Evolutionary conservation across 202 grass and related monocot species (phyloP).

Genomic region (Dendrocalamus latiflorus): DNA sequence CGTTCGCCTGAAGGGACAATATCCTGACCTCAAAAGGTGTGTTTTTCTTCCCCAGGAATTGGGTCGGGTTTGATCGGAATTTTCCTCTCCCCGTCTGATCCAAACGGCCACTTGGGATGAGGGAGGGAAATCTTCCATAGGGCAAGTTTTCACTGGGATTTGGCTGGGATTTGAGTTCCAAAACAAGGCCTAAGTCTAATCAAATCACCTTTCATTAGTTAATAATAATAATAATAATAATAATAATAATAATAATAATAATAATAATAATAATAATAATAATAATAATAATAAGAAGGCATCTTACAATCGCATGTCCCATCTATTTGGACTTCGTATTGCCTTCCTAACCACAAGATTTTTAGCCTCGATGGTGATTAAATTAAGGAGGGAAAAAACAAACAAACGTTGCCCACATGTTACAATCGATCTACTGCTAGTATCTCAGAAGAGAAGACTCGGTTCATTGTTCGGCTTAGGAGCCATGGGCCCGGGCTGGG

Average conservation of each 20-base stretch:
- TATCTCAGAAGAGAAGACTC: neutral
- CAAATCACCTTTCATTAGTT: neutral
- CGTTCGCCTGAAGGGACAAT: too few species aligned
- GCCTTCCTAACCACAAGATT: conserved; percentile 17
- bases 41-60: too few species aligned
- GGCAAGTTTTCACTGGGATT: too few species aligned
- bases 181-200: neutral
- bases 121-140: too few species aligned
- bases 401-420: conserved; percentile 38
- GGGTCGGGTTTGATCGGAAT: too few species aligned
- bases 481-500: neutral
- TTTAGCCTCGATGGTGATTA: neutral
- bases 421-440: neutral
- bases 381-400: neutral
- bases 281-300: neutral
- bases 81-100: too few species aligned
- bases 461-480: neutral
- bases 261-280: too few species aligned
- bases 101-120: too few species aligned
- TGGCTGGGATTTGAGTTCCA: too few species aligned
- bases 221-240: too few species aligned
- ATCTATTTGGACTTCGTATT: neutral
- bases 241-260: too few species aligned
- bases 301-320: neutral
- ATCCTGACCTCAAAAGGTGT: too few species aligned